Evolutionary conservation across 805 yeast genomes (phyloP).

Genomic region (Allodekkera sacchari): DNA sequence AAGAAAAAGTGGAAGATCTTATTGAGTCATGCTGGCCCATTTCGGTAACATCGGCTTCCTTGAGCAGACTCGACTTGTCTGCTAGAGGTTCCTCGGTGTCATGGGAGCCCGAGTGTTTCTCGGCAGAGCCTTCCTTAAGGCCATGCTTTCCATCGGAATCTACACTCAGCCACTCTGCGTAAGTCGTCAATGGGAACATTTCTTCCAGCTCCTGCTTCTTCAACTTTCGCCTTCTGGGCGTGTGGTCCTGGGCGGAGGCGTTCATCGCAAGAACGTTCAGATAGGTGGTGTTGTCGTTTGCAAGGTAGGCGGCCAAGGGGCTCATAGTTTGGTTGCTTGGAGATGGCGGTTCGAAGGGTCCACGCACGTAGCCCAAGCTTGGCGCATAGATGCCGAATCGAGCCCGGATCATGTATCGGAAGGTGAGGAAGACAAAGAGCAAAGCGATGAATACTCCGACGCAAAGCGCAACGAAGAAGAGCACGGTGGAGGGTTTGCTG

Average conservation of each 20-base stretch:
- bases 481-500: slow-evolving; percentile 51
- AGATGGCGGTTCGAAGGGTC: slow-evolving; percentile 17
- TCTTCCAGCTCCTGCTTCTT: slow-evolving; percentile 47
- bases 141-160: slow-evolving; percentile 37
- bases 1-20: slow-evolving; percentile 25
- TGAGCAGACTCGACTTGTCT: too few relatives aligned
- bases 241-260: slow-evolving; percentile 6
- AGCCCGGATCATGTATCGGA: slow-evolving; percentile 51
- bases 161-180: slow-evolving; percentile 52
- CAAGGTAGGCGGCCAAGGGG: slow-evolving; percentile 17
- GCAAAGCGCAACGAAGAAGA: slow-evolving; percentile 56
- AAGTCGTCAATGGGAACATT: slow-evolving; percentile 50
- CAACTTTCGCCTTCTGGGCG: slow-evolving; percentile 20
- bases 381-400: slow-evolving; percentile 45
- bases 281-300: slow-evolving; percentile 11
- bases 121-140: not conserved
- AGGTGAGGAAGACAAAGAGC: slow-evolving; percentile 50
- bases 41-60: too few relatives aligned
- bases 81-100: too few relatives aligned
- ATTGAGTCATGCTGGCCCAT: too few relatives aligned
- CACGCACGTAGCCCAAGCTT: slow-evolving; percentile 19
- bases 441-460: slow-evolving; percentile 52
- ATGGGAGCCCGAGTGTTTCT: too few relatives aligned
- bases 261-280: slow-evolving; percentile 4
- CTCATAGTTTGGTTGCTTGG: slow-evolving; percentile 19